phyloP scores from a whole-genome alignment of 495 filamentous ascomycete species.

The Trichoderma erinaceum region DNA sequence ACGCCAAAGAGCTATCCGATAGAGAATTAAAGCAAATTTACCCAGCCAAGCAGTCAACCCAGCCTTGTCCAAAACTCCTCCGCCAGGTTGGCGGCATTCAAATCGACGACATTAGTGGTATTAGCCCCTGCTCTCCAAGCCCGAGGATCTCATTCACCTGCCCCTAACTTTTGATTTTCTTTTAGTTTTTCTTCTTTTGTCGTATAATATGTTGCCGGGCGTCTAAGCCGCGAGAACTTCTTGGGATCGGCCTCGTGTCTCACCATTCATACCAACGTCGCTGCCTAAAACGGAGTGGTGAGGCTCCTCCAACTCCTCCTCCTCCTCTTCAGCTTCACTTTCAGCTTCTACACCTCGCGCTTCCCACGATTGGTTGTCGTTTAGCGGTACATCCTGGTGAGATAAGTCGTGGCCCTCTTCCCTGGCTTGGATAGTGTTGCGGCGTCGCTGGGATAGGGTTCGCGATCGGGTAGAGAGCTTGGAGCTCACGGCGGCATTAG shows the following conservation, averaged over 20 bases:
- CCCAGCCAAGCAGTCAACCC: background rate
- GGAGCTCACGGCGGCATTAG: slow-evolving; percentile 80
- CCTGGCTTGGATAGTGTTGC: slow-evolving; percentile 59
- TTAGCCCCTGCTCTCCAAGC: background rate
- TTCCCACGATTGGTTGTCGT: slow-evolving; percentile 86
- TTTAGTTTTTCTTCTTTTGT: background rate
- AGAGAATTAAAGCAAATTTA: background rate
- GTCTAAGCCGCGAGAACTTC: slow-evolving; percentile 26
- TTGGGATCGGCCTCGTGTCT: slow-evolving; percentile 40
- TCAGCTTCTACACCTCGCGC: slow-evolving; percentile 63
- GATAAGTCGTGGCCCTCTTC: slow-evolving; percentile 70
- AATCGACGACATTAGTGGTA: background rate
- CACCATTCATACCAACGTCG: slow-evolving; percentile 40
- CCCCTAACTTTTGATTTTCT: background rate
- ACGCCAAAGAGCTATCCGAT: background rate
- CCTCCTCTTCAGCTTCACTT: slow-evolving; percentile 59
- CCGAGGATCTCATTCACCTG: background rate
- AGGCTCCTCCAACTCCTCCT: slow-evolving; percentile 43
- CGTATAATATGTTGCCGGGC: background rate
- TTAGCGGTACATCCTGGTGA: slow-evolving; percentile 74
- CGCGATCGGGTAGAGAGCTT: slow-evolving; percentile 79
- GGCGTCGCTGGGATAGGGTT: slow-evolving; percentile 77
- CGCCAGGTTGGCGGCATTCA: background rate
- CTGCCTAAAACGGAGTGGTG: slow-evolving; percentile 38
- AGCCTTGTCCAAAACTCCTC: slow-evolving; percentile 11